phyloP scores from a whole-genome alignment of 2,329 filamentous ascomycete genomes.

The Fusarium secorum region DNA sequence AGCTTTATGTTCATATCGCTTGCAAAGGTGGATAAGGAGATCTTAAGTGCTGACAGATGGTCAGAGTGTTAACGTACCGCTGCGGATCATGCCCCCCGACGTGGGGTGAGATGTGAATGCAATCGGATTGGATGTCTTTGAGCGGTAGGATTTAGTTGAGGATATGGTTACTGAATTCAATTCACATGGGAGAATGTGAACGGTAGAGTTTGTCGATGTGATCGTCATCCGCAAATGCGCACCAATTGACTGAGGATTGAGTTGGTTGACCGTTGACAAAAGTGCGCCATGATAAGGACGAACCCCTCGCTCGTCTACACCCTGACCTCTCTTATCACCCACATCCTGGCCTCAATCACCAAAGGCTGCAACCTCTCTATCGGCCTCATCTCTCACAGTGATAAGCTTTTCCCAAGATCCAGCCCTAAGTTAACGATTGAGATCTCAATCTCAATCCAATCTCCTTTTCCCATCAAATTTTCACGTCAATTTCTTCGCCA shows the following conservation, averaged over 20 bases:
- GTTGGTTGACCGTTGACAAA: background rate
- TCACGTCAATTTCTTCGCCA: background rate
- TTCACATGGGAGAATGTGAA: background rate
- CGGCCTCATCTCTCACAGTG: background rate
- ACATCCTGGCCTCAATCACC: background rate
- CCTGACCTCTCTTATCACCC: background rate
- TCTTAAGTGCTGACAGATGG: conserved; percentile 9
- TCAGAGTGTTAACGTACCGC: background rate
- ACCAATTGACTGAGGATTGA: background rate
- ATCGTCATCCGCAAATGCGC: background rate
- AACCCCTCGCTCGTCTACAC: background rate
- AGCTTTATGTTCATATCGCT: background rate
- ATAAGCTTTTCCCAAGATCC: conserved; percentile 13
- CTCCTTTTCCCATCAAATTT: background rate
- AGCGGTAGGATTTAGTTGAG: background rate
- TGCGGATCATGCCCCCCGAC: background rate
- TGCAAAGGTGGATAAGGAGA: background rate
- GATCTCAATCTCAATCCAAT: background rate
- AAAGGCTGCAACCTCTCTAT: background rate
- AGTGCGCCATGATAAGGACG: background rate
- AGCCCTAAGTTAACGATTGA: background rate
- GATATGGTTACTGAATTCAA: background rate
- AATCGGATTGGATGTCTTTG: background rate
- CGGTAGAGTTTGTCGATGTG: background rate
- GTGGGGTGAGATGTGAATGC: background rate